Base-by-base conservation (phyloP, 495 filamentous ascomycete species). In the Cairneyella variabilis region DNA sequence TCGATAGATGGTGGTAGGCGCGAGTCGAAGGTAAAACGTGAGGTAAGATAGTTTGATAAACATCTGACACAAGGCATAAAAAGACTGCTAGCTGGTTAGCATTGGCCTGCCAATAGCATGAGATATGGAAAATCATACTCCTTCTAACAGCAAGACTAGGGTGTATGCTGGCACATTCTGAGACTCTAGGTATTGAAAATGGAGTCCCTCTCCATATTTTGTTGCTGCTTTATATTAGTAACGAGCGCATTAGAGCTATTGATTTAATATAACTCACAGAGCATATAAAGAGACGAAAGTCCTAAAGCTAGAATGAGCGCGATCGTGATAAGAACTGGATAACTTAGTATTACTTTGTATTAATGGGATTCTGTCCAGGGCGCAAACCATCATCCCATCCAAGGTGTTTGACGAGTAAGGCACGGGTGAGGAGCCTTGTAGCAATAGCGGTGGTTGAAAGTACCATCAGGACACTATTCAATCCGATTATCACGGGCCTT, bases 41-140 rank as follows among this genome's bases (percentile, higher is more conserved):
- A 45, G 42, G 42, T 45, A 45, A 45, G 42, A 45, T 18, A 45
- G 21, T 21, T 45, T 45, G 42, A 45, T 16, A 27, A 45, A 45
- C 42, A 45, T 45, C 42, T 45, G 42, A 25, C 42, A 22, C 12
- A 25, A 11, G 21, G n/a, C 3, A 25, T 45, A 45, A 16, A 45
- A 45, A 10, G 25, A 27, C 42, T 45, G 42, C 42, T 25, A 11
- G 21, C 21, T 45, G 11, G 42, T 45, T 25, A 45, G 42, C 42
- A 8, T 25, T 11, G 12, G 8, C 12, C 9, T 45, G 16, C 8
- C 9, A 45, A 10, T 17, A 45, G 21, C 8, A 23, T 45, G 28
- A 45, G 42, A 16, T 27, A 10, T 27, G 21, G 23, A 9, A 21
- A 45, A 45, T 32, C 9, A 27, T 45, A 45, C 42, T 21, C 42